These are phyloP conservation scores for Mrakia blollopis DNA, from an alignment of 768 basidiomycete genomes.

Conservation along the genomic window DNA sequence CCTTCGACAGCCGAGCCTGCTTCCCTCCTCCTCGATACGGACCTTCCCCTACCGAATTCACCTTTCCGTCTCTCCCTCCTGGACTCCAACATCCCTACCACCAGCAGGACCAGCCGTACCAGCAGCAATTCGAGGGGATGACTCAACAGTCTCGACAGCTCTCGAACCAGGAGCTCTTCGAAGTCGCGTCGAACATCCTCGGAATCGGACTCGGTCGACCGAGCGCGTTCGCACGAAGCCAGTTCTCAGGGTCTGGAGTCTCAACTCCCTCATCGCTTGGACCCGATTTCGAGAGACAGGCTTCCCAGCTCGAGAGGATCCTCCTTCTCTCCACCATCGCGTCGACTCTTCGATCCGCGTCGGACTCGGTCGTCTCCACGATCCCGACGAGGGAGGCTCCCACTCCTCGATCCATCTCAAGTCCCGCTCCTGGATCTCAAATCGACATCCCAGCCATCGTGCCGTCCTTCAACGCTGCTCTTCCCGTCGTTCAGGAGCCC, in stretches of 20 bases:
- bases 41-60: neutral
- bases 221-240: neutral
- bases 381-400: neutral
- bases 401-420: neutral
- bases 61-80: neutral
- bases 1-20: conserved; percentile 10
- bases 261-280: neutral
- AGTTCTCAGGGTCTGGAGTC: neutral
- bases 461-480: no score
- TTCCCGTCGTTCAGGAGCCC: neutral
- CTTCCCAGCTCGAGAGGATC: conserved; percentile 5
- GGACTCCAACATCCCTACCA: neutral
- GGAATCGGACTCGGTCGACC: conserved; percentile 14
- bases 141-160: neutral
- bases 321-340: conserved; percentile 1
- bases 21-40: conserved; percentile 11
- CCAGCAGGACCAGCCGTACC: neutral
- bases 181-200: conserved; percentile 1
- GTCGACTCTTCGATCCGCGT: neutral
- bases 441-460: neutral
- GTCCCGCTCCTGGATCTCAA: neutral
- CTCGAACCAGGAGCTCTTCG: conserved; percentile 3
- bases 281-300: conserved; percentile 2
- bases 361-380: neutral
- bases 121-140: neutral